Evolutionary conservation across 2,329 filamentous ascomycete genomes (phyloP).

Genomic region (Venturia aucupariae): DNA sequence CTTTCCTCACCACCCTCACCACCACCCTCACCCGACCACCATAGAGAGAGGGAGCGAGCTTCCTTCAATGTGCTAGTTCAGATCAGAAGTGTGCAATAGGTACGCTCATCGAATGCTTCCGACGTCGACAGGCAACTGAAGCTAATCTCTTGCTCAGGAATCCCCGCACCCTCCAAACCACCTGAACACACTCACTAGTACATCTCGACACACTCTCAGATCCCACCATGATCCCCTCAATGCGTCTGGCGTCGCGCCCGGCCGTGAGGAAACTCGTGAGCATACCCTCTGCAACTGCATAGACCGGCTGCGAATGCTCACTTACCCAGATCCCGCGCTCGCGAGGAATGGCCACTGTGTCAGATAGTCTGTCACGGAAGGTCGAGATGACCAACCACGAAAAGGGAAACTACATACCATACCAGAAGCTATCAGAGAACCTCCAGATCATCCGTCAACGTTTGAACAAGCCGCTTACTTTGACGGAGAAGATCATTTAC

Average conservation of each 20-base stretch:
- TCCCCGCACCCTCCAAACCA: background rate
- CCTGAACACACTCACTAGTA: background rate
- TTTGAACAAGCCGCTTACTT: conserved; percentile 88
- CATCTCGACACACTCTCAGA: background rate
- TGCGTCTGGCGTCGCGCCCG: background rate
- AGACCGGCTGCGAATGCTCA: background rate
- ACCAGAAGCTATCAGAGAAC: conserved; percentile 98
- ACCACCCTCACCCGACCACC: background rate
- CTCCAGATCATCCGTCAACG: conserved; percentile 79
- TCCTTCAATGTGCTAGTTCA: conserved; percentile 11
- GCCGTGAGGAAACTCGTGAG: background rate
- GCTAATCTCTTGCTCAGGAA: background rate
- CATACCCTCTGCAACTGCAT: background rate
- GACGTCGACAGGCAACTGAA: background rate
- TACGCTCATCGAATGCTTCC: background rate
- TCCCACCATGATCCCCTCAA: background rate
- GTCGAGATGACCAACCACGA: conserved; percentile 98
- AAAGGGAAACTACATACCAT: conserved; percentile 96
- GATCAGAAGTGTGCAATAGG: background rate
- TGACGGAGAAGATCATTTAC: conserved; percentile 97
- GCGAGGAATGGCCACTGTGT: conserved; percentile 68
- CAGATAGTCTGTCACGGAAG: conserved; percentile 85
- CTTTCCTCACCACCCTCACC: background rate
- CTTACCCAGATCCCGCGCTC: background rate
- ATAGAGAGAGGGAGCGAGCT: conserved; percentile 9